Evolutionary conservation across 2,329 filamentous ascomycete species (phyloP), one percentile per base, ranked within the genome.

Genomic region (Colletotrichum siamense): DNA sequence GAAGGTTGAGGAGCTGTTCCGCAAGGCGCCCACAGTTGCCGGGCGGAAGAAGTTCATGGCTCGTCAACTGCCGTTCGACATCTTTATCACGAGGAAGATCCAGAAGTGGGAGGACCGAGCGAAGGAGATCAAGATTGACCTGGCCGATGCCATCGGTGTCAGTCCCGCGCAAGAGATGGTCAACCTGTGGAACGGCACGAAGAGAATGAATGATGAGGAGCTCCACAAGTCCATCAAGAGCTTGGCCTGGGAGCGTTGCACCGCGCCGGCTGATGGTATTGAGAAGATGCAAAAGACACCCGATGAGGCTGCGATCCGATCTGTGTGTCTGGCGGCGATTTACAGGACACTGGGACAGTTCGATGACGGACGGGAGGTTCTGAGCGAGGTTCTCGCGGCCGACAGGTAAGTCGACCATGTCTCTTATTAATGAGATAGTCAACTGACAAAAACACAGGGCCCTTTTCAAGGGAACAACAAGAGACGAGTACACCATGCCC

Each of bases 31-130:
- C 0, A 89, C 91, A 0, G 89, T 95, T 66, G 93, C 94, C 0
- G 96, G 96, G 52, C 96, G 95, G 86, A 98, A 98, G 86, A 92
- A 92, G 55, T 95, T 99, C 84, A 95, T 99, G 94, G 94, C 95
- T 0, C 92, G 94, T 26, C 95, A 98, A 81, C 88, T 99, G 13
- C 97, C 97, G 0, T 96, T 99, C 78, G 97, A 99, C 83, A 88
- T 94, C 6, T 98, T 98, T 80, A 92, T 97, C 15, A 89, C 91
- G 69, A 92, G 96, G 74, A 99, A 98, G 86, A 86, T 99, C 16
- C 89, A 92, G 71, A 98, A 98, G 84, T 98, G 96, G 96, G 94
- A 98, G 81, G 92, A 92, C 34, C 90, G 95, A 26, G 92, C 94
- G 6, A 93, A 93, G 81, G 88, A 90, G 62, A 91, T 93, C 84